A percentile compares a stretch with the other conserved stretches of the same genome.
These are phyloP conservation scores for Micromonas pusilla DNA, from an alignment of 139 green algal species.

Conservation along the genomic window DNA sequence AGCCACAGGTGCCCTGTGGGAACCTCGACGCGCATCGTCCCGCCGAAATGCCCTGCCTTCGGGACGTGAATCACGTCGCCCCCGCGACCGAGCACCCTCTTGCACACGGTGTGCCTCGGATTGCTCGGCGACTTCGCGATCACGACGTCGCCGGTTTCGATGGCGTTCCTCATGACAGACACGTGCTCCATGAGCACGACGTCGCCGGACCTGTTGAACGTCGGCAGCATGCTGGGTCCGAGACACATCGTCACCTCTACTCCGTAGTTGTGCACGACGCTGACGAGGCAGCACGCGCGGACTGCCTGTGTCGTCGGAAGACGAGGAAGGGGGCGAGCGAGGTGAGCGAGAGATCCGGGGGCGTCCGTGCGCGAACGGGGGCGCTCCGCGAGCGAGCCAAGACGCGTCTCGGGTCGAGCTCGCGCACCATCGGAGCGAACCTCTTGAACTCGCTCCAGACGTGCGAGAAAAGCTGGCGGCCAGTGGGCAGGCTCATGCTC, in stretches of 20 bases:
- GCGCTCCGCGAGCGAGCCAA: too few species aligned
- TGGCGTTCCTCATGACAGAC: constrained; percentile 23
- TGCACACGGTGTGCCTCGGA: constrained; percentile 61
- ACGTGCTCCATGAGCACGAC: constrained; percentile 61
- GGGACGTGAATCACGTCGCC: constrained; percentile 40
- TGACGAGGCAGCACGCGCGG: neutral
- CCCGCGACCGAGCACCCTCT: constrained; percentile 58
- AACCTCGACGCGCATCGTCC: constrained; percentile 31
- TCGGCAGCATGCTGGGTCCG: constrained; percentile 72
- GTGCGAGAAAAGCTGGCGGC: neutral
- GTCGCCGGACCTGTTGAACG: constrained; percentile 65
- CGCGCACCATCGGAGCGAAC: neutral
- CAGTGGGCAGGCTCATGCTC: neutral
- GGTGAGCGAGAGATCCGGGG: too few species aligned
- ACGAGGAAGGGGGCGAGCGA: too few species aligned
- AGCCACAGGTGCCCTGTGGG: constrained; percentile 64
- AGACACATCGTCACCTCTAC: constrained; percentile 47
- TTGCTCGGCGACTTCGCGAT: constrained; percentile 57
- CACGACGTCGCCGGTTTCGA: constrained; percentile 50
- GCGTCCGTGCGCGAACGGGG: too few species aligned
- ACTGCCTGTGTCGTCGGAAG: too few species aligned
- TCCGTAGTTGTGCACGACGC: neutral
- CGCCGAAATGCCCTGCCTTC: neutral
- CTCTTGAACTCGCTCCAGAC: neutral
- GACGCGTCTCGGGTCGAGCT: too few species aligned